Conservation (phyloP, 352 stramenopile genomes). For the Phytopythium boreale region DNA sequence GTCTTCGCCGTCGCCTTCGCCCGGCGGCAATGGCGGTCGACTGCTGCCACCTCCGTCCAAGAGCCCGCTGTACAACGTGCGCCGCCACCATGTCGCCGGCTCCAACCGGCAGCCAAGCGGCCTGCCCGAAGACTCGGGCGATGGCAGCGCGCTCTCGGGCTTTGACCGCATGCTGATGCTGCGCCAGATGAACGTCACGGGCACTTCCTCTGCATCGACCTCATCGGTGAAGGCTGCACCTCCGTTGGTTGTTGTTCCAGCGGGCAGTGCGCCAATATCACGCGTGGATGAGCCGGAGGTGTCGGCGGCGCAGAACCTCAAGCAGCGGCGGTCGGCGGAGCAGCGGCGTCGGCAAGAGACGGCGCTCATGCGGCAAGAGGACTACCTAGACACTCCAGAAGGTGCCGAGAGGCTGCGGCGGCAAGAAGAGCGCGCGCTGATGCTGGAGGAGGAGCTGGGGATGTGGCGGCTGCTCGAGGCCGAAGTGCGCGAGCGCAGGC, state of each 20-base stretch:
- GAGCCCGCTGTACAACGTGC: conserved; percentile 26
- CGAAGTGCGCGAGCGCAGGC: conserved; percentile 26
- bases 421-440: conserved; percentile 47
- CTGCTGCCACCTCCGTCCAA: conserved; percentile 41
- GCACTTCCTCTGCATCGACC: conserved; percentile 9
- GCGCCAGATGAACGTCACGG: conserved; percentile 48
- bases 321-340: conserved; percentile 48
- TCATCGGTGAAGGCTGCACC: background rate
- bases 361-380: conserved; percentile 47
- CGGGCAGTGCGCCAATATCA: background rate
- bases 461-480: conserved; percentile 39
- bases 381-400: conserved; percentile 56
- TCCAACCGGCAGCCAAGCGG: background rate
- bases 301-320: conserved; percentile 66
- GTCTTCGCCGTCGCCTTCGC: background rate
- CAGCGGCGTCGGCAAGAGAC: conserved; percentile 43
- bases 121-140: no score
- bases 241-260: background rate
- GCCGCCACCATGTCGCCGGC: background rate
- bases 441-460: conserved; percentile 59
- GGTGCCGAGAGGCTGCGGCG: conserved; percentile 40
- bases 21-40: conserved; percentile 1
- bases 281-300: conserved; percentile 20
- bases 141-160: conserved; percentile 9
- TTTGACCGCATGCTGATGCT: conserved; percentile 52